Evolutionary conservation across 208 protist species (phyloP).

Genomic region (Crithidia sp.): DNA sequence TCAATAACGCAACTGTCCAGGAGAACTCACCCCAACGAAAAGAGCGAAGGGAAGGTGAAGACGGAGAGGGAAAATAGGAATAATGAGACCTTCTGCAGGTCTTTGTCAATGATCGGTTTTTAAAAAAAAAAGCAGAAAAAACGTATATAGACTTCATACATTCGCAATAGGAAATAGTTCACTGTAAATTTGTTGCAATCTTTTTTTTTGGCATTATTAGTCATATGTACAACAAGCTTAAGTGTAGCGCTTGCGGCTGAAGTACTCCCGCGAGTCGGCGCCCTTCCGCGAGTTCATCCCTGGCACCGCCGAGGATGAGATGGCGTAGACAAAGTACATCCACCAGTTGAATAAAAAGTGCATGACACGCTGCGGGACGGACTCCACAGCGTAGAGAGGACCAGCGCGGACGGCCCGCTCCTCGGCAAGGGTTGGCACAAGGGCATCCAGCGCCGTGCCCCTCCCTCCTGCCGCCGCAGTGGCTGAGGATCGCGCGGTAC

Average conservation of each 20-base stretch:
- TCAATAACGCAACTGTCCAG: no score
- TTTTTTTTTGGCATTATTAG: not conserved
- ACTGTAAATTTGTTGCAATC: not conserved
- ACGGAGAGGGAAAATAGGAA: slow-evolving; percentile 19
- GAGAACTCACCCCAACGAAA: no score
- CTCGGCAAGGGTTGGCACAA: slow-evolving; percentile 28
- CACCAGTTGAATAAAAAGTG: slow-evolving; percentile 58
- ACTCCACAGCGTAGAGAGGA: slow-evolving; percentile 9
- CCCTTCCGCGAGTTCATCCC: slow-evolving; percentile 20
- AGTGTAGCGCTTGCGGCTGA: slow-evolving; percentile 34
- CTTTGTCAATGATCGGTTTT: not conserved
- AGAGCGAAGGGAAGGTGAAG: not conserved
- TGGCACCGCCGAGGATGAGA: slow-evolving; percentile 27
- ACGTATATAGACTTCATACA: not conserved
- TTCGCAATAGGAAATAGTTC: not conserved
- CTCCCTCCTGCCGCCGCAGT: not conserved
- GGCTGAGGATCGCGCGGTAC: not conserved
- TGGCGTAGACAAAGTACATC: slow-evolving; percentile 41
- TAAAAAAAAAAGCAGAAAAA: slow-evolving; percentile 8
- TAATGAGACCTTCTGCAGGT: not conserved
- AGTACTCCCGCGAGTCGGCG: slow-evolving; percentile 29
- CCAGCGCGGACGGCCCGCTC: slow-evolving; percentile 24
- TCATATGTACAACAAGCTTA: not conserved
- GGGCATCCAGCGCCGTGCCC: slow-evolving; percentile 6
- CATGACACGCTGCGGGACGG: slow-evolving; percentile 29